Evolutionary conservation across 2,329 filamentous ascomycete species (phyloP).

Genomic region (Fusarium tricinctum): DNA sequence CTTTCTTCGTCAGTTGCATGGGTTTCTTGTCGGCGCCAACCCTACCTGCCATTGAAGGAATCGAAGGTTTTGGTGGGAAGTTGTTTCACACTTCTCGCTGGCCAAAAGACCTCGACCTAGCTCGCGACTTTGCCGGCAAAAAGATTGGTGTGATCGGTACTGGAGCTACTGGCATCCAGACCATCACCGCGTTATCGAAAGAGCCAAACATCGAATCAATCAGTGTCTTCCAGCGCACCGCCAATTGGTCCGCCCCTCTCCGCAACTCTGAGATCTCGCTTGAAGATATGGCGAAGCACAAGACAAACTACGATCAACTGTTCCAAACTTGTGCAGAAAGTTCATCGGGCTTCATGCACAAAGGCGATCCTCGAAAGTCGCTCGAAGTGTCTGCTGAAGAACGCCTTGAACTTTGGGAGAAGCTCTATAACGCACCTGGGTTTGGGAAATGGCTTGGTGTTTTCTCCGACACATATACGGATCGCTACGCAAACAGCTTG

Average conservation of each 20-base stretch:
- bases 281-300: constrained; percentile 25
- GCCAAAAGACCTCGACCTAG: constrained; percentile 20
- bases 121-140: constrained; percentile 25
- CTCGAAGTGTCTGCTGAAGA: constrained; percentile 26
- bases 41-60: constrained; percentile 21
- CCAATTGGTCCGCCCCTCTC: constrained; percentile 48
- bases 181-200: constrained; percentile 34
- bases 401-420: constrained; percentile 28
- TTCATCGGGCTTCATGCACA: constrained; percentile 34
- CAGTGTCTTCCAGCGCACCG: constrained; percentile 51
- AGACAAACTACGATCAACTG: constrained; percentile 30
- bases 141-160: constrained; percentile 35
- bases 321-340: constrained; percentile 28
- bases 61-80: constrained; percentile 29
- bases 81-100: constrained; percentile 36
- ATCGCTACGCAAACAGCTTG: constrained; percentile 28
- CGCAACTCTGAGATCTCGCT: constrained; percentile 33
- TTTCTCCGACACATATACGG: constrained; percentile 37
- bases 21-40: constrained; percentile 36
- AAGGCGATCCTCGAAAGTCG: constrained; percentile 33
- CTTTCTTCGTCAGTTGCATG: constrained; percentile 35
- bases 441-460: constrained; percentile 38
- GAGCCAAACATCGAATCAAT: constrained; percentile 52
- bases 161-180: constrained; percentile 40
- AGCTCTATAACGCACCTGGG: constrained; percentile 24